These are phyloP conservation scores for Leishmania lainsoni DNA, from an alignment of 208 protist genomes.

Conservation along the genomic window DNA sequence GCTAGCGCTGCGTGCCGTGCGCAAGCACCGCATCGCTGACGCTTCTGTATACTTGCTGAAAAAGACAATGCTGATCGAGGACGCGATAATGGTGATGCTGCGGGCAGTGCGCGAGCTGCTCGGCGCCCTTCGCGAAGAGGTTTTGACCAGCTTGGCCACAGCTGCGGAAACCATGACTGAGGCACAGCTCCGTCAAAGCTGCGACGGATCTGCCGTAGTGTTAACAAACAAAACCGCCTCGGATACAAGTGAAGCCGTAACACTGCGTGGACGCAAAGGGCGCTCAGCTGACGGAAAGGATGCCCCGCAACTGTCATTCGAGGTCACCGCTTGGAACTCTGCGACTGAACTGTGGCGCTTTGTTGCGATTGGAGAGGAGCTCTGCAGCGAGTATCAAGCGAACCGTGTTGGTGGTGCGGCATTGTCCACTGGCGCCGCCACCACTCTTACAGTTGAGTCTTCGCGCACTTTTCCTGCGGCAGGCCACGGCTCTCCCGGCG, in stretches of 20 bases:
- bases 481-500: not conserved
- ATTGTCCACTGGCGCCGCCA: not conserved
- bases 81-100: conserved; percentile 59
- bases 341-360: conserved; percentile 36
- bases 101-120: conserved; percentile 25
- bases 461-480: not conserved
- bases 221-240: not conserved
- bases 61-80: conserved; percentile 56
- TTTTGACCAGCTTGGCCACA: conserved; percentile 1
- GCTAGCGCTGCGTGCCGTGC: conserved; percentile 47
- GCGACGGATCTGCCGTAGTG: too few relatives aligned
- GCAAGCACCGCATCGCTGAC: conserved; percentile 56
- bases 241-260: not conserved
- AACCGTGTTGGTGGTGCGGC: conserved; percentile 4
- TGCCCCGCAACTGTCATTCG: not conserved
- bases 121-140: conserved; percentile 22
- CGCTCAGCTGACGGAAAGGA: not conserved
- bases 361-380: conserved; percentile 42
- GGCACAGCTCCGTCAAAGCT: not conserved
- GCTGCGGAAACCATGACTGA: conserved; percentile 1
- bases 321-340: not conserved
- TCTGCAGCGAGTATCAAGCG: conserved; percentile 48
- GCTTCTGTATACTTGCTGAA: conserved; percentile 71
- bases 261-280: not conserved
- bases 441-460: not conserved